Evolutionary conservation across 73 alveolate genomes (phyloP).

Genomic region (Stentor coeruleus): DNA sequence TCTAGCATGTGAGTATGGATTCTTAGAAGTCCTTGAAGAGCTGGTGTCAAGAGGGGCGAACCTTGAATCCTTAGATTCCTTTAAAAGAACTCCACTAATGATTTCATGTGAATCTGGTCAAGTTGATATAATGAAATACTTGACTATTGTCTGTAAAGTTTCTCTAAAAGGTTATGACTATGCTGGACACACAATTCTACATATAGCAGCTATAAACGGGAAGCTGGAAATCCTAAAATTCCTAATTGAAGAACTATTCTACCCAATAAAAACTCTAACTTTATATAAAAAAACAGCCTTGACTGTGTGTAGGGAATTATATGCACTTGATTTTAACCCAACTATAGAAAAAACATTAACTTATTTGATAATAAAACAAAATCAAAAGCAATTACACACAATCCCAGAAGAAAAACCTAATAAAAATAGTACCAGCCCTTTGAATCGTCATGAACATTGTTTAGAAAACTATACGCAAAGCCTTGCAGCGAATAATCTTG

Average conservation of each 20-base stretch:
- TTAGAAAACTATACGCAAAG: neutral
- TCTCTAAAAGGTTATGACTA: neutral
- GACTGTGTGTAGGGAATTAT: neutral
- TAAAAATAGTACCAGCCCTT: neutral
- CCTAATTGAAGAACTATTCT: neutral
- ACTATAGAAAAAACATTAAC: neutral
- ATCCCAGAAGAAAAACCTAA: neutral
- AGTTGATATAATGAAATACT: neutral
- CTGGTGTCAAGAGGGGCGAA: neutral
- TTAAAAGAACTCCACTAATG: constrained; percentile 9
- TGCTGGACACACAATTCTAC: constrained; percentile 11
- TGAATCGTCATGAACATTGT: neutral
- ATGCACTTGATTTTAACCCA: neutral
- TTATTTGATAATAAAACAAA: neutral
- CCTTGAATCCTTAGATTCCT: neutral
- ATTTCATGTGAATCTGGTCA: neutral
- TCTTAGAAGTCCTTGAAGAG: neutral
- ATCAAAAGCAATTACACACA: neutral
- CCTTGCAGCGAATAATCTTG: neutral
- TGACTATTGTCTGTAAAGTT: neutral
- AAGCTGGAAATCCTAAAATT: neutral
- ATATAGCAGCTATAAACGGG: neutral
- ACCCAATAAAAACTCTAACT: neutral
- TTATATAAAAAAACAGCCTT: neutral
- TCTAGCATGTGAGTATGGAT: neutral